Conservation (phyloP, 2,329 filamentous ascomycete genomes). For the Elsinoe ampelina region DNA sequence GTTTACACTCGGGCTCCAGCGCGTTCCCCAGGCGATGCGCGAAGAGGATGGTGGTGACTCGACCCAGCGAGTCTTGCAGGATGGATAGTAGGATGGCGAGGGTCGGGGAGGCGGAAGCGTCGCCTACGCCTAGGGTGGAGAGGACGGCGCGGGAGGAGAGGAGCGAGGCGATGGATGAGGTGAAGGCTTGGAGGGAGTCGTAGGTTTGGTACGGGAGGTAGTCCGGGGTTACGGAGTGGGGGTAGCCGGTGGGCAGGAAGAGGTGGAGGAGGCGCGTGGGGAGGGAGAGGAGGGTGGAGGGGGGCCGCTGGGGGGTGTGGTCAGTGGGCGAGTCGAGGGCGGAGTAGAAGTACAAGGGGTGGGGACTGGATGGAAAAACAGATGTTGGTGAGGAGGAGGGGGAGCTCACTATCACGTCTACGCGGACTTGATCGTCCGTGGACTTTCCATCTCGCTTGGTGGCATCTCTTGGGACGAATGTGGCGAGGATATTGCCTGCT, state of each 20-base stretch:
- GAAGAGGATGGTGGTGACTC: constrained; percentile 77
- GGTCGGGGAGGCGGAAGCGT: constrained; percentile 68
- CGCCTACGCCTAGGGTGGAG: constrained; percentile 67
- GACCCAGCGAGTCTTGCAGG: constrained; percentile 70
- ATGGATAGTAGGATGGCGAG: constrained; percentile 74
- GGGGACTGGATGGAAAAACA: background rate
- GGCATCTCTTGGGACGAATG: constrained; percentile 33
- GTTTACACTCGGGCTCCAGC: constrained; percentile 85
- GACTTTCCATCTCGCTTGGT: constrained; percentile 25
- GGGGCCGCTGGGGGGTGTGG: background rate
- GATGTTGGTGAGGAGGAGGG: constrained; percentile 6
- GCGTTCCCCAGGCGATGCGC: constrained; percentile 72
- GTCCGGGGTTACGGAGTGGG: constrained; percentile 74
- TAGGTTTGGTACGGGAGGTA: constrained; percentile 59
- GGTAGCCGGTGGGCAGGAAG: constrained; percentile 82
- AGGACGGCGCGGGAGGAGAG: constrained; percentile 76
- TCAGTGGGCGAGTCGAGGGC: background rate
- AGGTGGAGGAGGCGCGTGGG: constrained; percentile 48
- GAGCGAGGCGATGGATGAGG: constrained; percentile 68
- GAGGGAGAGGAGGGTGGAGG: constrained; percentile 11
- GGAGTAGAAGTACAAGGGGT: background rate
- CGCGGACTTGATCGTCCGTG: constrained; percentile 14
- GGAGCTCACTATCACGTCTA: constrained; percentile 17
- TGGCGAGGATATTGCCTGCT: constrained; percentile 39
- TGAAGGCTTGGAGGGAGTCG: constrained; percentile 79